Evolutionary conservation across 768 basidiomycete species (phyloP), one percentile per base, ranked within the genome.

Genomic region (Rhizopogon roseolus): DNA sequence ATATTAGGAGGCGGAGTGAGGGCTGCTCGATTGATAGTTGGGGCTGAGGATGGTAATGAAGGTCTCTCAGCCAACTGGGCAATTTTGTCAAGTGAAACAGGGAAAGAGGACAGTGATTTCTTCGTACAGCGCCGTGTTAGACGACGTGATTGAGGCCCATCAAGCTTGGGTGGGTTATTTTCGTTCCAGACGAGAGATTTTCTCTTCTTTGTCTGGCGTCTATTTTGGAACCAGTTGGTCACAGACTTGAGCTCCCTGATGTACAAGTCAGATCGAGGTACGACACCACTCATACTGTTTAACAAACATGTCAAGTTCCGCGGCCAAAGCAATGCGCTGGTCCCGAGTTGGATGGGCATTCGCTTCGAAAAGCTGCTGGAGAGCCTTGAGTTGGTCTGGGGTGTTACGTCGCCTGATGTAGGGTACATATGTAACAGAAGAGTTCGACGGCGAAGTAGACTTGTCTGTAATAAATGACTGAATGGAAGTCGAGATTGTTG

Each of bases 171-270:
- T 13, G 50, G 58, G n/a, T 54, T 38, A 52, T 68, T 70, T 50
- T 70, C 69, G 34, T 52, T 62, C 39, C 41, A 57, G 4, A 57
- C 43, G 41, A 29, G 55, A 0, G 59, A 61, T 54, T 62, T 68
- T 46, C 45, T 65, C 50, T 61, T 60, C 10, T 59, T 60, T 16
- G 66, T 84, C 60, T 89, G 86, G 17, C 88, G 84, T 68, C 80
- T 87, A 68, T 90, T 90, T 67, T 90, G 88, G 64, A 89, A 89
- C 88, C 88, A 90, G 48, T 88, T 85, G 10, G 86, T 85, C 50
- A 85, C 82, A 1, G 83, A 84, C 60, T 82, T 84, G 28, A 78
- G 73, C 64, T 85, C 83, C 84, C 84, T 85, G 28, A 38, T 32
- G 9, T 19, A 45, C 22, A 17, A n/a, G 54, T 68, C 44, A 60